Base-by-base conservation (phyloP, 106 monocot species). In the Dendrobium nobile region DNA sequence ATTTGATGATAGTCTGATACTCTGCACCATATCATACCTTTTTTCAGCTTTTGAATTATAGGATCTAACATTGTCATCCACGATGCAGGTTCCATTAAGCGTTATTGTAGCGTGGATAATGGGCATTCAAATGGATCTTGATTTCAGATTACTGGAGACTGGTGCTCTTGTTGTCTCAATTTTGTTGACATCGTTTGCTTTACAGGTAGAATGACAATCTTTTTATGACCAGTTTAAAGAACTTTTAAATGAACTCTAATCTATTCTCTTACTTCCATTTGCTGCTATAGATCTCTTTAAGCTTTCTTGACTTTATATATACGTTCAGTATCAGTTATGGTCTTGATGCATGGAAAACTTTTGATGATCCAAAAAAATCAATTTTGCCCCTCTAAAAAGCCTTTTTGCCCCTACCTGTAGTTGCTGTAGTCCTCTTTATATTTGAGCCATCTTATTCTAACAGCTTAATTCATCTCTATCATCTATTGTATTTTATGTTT, bases 101-200 rank as follows among this genome's bases (percentile, higher is more conserved):
- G 85, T 91, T 18, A 80, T 92, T 56, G 90, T 89, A 33, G 90
- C 94, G 51, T 97, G 96, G 96, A 86, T 92, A 26, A 90, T 90
- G 83, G 96, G 92, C 18, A 78, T 86, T 24, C 47, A 80, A 20
- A 89, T 97, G 96, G 96, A 93, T 84, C 94, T 94, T 41, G 85
- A 91, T 79, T 92, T 92, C 77, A 81, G 87, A 16, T 67, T 97
- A 72, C 72, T 97, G 0, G 90, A 92, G 81, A 97, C 92, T 58
- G 89, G 82, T 2, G 87, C 88, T 6, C 75, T 94, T 54, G 43
- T 90, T 45, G 4, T 94, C 2, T 54, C 94, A 18, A 86, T 97
- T 55, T 56, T 97, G 18, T 64, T 89, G 40, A 88, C 89, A 61
- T 72, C 90, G 10, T 90, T 94, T 76, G 68, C 80, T 56, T 81